Evolutionary conservation across 768 basidiomycete genomes (phyloP).

Genomic region (Boletus sp.): DNA sequence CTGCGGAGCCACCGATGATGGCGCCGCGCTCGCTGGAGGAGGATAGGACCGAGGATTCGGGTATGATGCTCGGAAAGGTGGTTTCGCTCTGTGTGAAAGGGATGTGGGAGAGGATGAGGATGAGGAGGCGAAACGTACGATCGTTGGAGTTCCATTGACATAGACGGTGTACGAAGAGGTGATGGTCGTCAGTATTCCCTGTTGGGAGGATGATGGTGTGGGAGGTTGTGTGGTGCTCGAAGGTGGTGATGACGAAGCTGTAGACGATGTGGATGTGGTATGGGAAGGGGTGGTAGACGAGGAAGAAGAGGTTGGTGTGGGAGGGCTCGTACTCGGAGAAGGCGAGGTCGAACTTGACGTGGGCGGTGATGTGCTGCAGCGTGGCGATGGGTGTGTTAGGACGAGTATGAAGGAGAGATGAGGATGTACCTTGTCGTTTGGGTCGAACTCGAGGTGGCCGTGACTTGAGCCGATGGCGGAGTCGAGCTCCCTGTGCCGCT

Average conservation of each 20-base stretch:
- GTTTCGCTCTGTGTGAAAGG: conserved; percentile 12
- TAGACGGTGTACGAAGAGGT: conserved; percentile 20
- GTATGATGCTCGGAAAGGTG: conserved; percentile 21
- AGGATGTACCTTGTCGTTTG: conserved; percentile 11
- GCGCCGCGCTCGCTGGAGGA: conserved; percentile 32
- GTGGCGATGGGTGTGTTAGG: background rate
- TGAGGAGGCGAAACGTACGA: conserved; percentile 12
- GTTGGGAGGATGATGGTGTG: conserved; percentile 4
- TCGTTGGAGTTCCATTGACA: conserved; percentile 10
- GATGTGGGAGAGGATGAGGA: background rate
- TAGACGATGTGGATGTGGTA: background rate
- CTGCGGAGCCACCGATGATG: conserved; percentile 43
- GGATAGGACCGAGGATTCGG: background rate
- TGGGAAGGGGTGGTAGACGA: background rate
- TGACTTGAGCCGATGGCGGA: background rate
- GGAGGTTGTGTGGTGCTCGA: conserved; percentile 1
- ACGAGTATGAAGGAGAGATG: background rate
- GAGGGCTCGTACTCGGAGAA: background rate
- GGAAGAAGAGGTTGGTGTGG: background rate
- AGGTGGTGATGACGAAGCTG: background rate
- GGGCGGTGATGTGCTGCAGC: conserved; percentile 3
- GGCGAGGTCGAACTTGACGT: conserved; percentile 6
- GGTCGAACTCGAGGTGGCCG: background rate
- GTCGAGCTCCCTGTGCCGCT: background rate
- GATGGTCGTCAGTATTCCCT: conserved; percentile 15